Evolutionary conservation across 2,329 filamentous ascomycete species (phyloP).

Genomic region (Sporothrix luriei): DNA sequence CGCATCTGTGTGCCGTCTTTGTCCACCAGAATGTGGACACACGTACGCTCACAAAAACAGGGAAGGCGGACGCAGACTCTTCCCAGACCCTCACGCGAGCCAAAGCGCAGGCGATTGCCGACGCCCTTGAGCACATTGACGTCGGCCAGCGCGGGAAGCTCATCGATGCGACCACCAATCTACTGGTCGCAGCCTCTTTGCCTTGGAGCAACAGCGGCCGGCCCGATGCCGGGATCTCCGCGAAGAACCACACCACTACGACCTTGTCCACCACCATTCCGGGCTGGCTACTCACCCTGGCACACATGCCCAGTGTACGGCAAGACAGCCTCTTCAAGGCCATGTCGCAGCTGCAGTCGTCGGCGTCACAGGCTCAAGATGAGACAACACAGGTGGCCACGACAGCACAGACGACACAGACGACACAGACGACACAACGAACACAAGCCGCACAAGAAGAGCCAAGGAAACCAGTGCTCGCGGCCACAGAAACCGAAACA

Average conservation of each 20-base stretch:
- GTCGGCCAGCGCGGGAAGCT: conserved; percentile 9
- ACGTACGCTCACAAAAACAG: background rate
- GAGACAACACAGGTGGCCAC: conserved; percentile 4
- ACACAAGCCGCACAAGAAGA: background rate
- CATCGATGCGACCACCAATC: conserved; percentile 20
- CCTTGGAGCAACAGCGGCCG: background rate
- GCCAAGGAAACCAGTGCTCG: background rate
- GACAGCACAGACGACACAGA: conserved; percentile 4
- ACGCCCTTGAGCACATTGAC: conserved; percentile 27
- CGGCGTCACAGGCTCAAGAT: background rate
- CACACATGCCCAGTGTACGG: conserved; percentile 35
- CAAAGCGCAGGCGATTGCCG: conserved; percentile 3
- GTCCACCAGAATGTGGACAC: background rate
- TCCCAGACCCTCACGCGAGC: background rate
- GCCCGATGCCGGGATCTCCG: conserved; percentile 24
- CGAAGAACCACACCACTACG: background rate
- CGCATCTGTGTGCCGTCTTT: conserved; percentile 22
- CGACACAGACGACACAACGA: background rate
- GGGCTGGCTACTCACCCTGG: conserved; percentile 35
- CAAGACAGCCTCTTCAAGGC: conserved; percentile 34
- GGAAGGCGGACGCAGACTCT: background rate
- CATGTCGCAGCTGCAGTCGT: conserved; percentile 30
- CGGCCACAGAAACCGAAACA: background rate
- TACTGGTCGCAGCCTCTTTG: background rate
- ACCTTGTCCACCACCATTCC: background rate